Percentiles rank a stretch among this genome's conserved stretches.
These are phyloP conservation scores for Pseudozyma hubeiensis DNA, from an alignment of 1,284 basidiomycete genomes.

Conservation along the genomic window DNA sequence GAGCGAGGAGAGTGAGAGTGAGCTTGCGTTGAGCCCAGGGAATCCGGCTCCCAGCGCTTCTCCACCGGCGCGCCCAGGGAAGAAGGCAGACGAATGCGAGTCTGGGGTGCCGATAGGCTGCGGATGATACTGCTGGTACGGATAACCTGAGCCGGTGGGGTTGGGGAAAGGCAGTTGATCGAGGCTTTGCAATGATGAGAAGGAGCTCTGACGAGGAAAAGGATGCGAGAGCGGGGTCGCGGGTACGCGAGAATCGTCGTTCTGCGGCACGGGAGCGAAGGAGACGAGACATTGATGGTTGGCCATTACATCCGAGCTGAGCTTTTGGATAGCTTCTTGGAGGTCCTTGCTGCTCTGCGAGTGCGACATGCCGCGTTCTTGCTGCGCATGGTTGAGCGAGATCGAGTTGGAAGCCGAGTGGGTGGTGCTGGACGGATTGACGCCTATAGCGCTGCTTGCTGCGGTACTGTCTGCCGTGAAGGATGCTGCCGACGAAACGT, in stretches of 20 bases:
- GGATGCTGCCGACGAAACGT: conserved; percentile 54
- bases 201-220: conserved; percentile 48
- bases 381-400: conserved; percentile 28
- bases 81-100: conserved; percentile 45
- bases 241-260: conserved; percentile 38
- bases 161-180: conserved; percentile 45
- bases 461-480: conserved; percentile 59
- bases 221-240: conserved; percentile 38
- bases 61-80: conserved; percentile 23
- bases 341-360: conserved; percentile 56
- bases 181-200: conserved; percentile 44
- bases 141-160: conserved; percentile 43
- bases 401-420: conserved; percentile 59
- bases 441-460: conserved; percentile 52
- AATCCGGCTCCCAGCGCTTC: conserved; percentile 43
- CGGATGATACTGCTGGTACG: conserved; percentile 53
- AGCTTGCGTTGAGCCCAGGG: conserved; percentile 47
- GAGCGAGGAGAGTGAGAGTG: conserved; percentile 50
- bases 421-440: conserved; percentile 39
- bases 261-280: conserved; percentile 48
- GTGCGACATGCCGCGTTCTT: conserved; percentile 38
- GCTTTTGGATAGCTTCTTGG: conserved; percentile 51
- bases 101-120: conserved; percentile 49
- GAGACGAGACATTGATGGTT: conserved; percentile 61
- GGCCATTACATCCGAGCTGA: conserved; percentile 60